phyloP scores from a whole-genome alignment of 2,329 filamentous ascomycete species.

The Hymenoscyphus occultus region DNA sequence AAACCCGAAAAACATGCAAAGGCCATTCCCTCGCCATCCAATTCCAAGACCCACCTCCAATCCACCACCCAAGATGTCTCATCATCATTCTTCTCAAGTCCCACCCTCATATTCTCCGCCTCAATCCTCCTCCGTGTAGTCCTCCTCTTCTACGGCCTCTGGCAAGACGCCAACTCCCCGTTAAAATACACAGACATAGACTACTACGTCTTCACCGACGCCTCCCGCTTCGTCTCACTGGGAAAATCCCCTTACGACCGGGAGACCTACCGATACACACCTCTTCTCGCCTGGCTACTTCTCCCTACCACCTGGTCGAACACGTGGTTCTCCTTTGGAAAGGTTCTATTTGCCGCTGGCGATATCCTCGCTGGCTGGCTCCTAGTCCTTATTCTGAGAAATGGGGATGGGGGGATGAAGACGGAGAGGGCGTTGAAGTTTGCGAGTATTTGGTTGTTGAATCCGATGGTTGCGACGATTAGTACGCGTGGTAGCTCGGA shows the following conservation, averaged over 20 bases:
- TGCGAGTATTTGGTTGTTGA: constrained; percentile 87
- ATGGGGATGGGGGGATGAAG: constrained; percentile 34
- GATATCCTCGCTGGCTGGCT: constrained; percentile 85
- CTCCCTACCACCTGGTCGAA: constrained; percentile 67
- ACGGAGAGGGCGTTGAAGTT: constrained; percentile 64
- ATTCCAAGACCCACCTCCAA: background rate
- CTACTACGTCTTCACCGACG: constrained; percentile 97
- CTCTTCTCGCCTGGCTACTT: constrained; percentile 86
- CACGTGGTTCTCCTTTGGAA: constrained; percentile 74
- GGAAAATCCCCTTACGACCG: constrained; percentile 76
- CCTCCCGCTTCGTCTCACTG: constrained; percentile 70
- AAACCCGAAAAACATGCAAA: background rate
- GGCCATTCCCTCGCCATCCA: background rate
- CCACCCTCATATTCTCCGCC: constrained; percentile 52
- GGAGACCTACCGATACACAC: constrained; percentile 96
- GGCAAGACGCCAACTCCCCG: constrained; percentile 87
- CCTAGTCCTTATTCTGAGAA: constrained; percentile 55
- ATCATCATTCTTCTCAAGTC: constrained; percentile 32
- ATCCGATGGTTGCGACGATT: constrained; percentile 97
- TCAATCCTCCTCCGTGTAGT: constrained; percentile 63
- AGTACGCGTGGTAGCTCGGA: constrained; percentile 94
- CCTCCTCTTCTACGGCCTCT: constrained; percentile 83
- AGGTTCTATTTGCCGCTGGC: constrained; percentile 77
- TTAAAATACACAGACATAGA: constrained; percentile 99
- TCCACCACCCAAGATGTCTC: background rate